phyloP scores from a whole-genome alignment of 768 basidiomycete species.

The Trametes maxima region DNA sequence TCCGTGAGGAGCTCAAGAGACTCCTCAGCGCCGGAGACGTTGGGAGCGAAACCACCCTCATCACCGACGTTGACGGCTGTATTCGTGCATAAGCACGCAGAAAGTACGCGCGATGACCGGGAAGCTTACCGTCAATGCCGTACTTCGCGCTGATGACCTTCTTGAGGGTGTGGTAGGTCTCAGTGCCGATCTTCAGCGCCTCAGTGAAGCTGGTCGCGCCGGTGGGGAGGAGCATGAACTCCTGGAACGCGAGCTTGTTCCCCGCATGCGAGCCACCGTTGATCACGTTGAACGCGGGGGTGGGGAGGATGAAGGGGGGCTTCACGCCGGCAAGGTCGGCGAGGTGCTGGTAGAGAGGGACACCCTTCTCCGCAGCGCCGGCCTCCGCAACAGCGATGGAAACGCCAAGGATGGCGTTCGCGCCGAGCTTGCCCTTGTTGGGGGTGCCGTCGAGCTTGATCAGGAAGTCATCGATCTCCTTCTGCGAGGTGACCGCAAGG shows the following conservation, averaged over 20 bases:
- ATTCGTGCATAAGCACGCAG: slow-evolving; percentile 15
- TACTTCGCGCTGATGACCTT: slow-evolving; percentile 99
- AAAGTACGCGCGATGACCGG: too few species aligned
- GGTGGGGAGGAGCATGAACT: slow-evolving; percentile 99
- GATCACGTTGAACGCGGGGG: slow-evolving; percentile 98
- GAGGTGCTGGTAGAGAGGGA: slow-evolving; percentile 95
- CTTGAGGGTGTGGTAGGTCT: slow-evolving; percentile 98
- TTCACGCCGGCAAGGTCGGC: slow-evolving; percentile 96
- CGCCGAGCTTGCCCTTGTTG: slow-evolving; percentile 99
- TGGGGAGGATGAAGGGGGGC: slow-evolving; percentile 89
- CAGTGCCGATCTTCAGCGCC: slow-evolving; percentile 98
- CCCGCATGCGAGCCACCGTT: slow-evolving; percentile 99
- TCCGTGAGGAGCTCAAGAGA: slow-evolving; percentile 93
- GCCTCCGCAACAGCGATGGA: slow-evolving; percentile 95
- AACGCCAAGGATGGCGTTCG: slow-evolving; percentile 98
- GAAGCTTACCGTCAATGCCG: slow-evolving; percentile 87
- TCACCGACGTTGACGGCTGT: slow-evolving; percentile 98
- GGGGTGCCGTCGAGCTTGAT: slow-evolving; percentile 97
- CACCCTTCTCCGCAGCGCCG: slow-evolving; percentile 90
- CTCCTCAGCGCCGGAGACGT: slow-evolving; percentile 96
- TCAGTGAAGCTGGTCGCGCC: slow-evolving; percentile 91
- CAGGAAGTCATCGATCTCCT: slow-evolving; percentile 95
- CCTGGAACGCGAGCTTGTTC: slow-evolving; percentile 99
- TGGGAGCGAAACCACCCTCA: slow-evolving; percentile 99
- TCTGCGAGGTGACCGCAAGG: slow-evolving; percentile 86